These are phyloP conservation scores for Wallacemonas sp. DNA, from an alignment of 208 protist species.

Conservation along the genomic window DNA sequence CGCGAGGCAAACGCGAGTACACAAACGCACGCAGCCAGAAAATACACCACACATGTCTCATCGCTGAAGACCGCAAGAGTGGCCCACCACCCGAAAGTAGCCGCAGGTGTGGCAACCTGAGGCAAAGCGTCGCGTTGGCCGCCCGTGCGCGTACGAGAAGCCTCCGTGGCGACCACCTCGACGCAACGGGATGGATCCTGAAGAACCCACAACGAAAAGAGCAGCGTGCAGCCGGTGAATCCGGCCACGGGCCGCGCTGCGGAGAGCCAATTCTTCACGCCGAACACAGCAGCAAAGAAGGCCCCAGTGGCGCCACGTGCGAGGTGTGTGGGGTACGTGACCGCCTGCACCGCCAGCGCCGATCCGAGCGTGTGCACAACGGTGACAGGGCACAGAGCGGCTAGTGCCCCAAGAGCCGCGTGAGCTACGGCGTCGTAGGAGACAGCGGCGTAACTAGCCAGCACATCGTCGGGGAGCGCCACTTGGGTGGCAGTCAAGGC, in stretches of 20 bases:
- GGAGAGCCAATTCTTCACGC: neutral
- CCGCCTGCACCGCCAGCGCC: neutral
- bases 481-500: too few relatives aligned
- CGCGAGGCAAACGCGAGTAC: neutral
- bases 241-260: neutral
- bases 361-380: neutral
- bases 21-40: neutral
- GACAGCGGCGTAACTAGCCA: neutral
- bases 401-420: neutral
- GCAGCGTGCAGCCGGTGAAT: slow-evolving; percentile 5
- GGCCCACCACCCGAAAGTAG: slow-evolving; percentile 32
- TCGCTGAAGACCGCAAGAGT: slow-evolving; percentile 30
- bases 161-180: neutral
- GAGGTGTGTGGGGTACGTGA: neutral
- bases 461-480: too few relatives aligned
- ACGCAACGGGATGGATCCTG: neutral
- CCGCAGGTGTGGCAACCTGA: neutral
- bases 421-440: neutral
- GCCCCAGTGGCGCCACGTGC: neutral
- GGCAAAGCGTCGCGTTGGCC: too few relatives aligned
- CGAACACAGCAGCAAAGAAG: neutral
- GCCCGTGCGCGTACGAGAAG: too few relatives aligned
- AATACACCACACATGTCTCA: neutral
- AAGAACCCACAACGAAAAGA: neutral
- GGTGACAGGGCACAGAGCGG: neutral